These are phyloP conservation scores for Saccharomycopsis schoenii DNA, from an alignment of 805 yeast species.

Conservation along the genomic window DNA sequence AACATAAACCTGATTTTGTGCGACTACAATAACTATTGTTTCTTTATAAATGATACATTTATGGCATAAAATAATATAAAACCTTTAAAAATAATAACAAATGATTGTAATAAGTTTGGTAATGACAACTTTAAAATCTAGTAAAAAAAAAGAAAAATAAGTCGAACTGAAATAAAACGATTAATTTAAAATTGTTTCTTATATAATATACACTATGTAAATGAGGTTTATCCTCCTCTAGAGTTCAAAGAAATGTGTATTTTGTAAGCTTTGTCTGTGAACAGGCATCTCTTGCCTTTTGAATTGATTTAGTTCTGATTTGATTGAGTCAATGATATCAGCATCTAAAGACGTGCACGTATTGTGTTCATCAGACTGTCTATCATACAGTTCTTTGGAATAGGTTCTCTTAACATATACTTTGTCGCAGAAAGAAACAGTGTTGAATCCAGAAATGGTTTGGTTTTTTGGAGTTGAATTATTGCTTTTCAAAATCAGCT, in stretches of 20 bases:
- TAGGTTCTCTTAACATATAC: slow-evolving; percentile 43
- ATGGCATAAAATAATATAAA: background rate
- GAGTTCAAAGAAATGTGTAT: slow-evolving; percentile 57
- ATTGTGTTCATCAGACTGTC: slow-evolving; percentile 39
- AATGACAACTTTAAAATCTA: background rate
- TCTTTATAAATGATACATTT: background rate
- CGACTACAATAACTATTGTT: slow-evolving; percentile 17
- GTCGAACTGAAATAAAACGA: background rate
- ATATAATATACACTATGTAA: background rate
- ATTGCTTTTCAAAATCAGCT: background rate
- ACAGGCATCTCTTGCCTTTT: slow-evolving; percentile 54
- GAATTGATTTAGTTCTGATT: slow-evolving; percentile 54
- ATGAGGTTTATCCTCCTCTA: background rate
- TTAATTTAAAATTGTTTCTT: background rate
- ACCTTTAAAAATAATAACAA: background rate
- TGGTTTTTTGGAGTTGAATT: slow-evolving; percentile 1
- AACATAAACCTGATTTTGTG: slow-evolving; percentile 56
- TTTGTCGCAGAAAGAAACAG: slow-evolving; percentile 37
- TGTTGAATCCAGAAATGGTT: slow-evolving; percentile 19
- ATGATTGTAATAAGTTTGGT: background rate
- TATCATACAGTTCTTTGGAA: slow-evolving; percentile 41
- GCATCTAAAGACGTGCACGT: slow-evolving; percentile 37
- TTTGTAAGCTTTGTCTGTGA: slow-evolving; percentile 46
- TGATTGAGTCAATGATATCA: slow-evolving; percentile 41
- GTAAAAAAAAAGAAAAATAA: background rate